phyloP scores from a whole-genome alignment of 257 asterid genomes.

The Apocynum venetum region DNA sequence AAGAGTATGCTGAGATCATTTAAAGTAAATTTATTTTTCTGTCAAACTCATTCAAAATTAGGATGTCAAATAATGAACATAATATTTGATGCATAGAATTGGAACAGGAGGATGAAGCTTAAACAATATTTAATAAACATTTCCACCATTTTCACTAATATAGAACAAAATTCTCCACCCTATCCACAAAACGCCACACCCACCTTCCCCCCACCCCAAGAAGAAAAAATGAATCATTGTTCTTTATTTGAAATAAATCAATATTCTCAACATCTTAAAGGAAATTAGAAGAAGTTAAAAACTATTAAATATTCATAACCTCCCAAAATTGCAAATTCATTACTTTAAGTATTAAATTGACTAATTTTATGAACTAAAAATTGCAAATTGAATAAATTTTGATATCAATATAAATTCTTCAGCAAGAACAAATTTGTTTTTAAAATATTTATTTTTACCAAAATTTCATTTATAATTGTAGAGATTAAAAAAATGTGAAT shows the following conservation, averaged over 20 bases:
- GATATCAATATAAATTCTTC: background rate
- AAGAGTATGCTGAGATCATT: background rate
- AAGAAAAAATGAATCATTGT: background rate
- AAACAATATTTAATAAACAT: background rate
- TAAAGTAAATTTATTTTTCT: background rate
- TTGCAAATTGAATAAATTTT: background rate
- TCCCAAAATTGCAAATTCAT: background rate
- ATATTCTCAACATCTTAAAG: background rate
- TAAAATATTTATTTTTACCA: background rate
- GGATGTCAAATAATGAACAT: constrained; percentile 1
- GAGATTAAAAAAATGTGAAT: background rate
- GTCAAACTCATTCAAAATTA: background rate
- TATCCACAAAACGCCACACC: background rate
- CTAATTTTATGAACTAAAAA: background rate
- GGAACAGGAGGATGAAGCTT: background rate
- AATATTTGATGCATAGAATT: background rate
- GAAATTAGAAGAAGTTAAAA: no score
- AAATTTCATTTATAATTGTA: background rate
- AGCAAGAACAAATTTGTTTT: background rate
- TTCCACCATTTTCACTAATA: background rate
- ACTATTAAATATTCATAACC: background rate
- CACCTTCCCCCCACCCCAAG: no score
- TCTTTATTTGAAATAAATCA: background rate
- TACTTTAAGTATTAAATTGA: background rate
- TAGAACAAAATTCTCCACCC: background rate